These are phyloP conservation scores for Leishmania lainsoni DNA, from an alignment of 208 protist species.

Conservation along the genomic window DNA sequence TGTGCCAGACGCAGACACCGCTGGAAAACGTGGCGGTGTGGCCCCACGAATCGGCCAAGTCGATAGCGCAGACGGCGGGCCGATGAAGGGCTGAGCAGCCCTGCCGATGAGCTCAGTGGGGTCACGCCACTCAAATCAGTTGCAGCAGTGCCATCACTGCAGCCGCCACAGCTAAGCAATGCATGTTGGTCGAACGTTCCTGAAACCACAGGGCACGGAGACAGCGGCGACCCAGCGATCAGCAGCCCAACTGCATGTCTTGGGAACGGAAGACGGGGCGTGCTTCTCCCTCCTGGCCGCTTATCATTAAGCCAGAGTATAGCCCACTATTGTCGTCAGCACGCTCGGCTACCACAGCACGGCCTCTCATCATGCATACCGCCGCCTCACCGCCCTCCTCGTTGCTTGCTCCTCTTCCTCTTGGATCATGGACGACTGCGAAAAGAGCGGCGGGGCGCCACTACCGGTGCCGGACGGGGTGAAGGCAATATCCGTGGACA, in stretches of 20 bases:
- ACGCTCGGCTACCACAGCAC: background rate
- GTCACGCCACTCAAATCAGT: background rate
- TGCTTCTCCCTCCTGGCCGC: background rate
- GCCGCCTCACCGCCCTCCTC: background rate
- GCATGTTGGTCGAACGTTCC: background rate
- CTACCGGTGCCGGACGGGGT: constrained; percentile 36
- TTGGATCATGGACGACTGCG: constrained; percentile 30
- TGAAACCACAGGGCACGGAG: background rate
- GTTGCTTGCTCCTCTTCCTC: constrained; percentile 19
- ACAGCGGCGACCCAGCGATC: background rate
- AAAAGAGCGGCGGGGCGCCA: constrained; percentile 21
- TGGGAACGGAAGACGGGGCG: background rate
- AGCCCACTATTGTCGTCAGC: background rate
- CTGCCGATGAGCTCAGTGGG: background rate
- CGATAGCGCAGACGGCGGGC: background rate
- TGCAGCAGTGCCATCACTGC: background rate
- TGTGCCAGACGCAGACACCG: constrained; percentile 1
- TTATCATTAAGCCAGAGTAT: background rate
- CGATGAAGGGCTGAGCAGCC: background rate
- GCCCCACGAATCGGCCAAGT: background rate
- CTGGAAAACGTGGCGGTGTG: constrained; percentile 1
- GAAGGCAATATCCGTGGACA: constrained; percentile 73
- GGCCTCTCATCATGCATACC: background rate
- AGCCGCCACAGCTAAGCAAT: background rate
- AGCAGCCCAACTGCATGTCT: background rate